A percentile compares a stretch with the other conserved stretches of the same genome.
phyloP scores from a whole-genome alignment of 2,329 filamentous ascomycete species.

The Paracorniculantispora psalliotae region DNA sequence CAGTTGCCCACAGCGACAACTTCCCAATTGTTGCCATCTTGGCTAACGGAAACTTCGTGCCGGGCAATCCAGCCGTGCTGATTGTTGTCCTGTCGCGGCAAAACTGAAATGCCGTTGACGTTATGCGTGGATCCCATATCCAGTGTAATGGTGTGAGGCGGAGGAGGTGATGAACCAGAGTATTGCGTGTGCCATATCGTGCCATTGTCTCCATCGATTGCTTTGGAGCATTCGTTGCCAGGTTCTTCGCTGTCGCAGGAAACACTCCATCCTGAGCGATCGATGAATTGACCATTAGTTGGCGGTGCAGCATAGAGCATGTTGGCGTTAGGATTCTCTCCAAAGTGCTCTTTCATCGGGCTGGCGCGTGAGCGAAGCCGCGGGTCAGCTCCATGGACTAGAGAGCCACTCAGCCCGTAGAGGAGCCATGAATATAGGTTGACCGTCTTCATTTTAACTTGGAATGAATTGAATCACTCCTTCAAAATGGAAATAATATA shows the following conservation, averaged over 20 bases:
- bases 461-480: background rate
- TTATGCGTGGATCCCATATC: conserved; percentile 24
- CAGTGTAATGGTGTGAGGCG: conserved; percentile 28
- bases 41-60: conserved; percentile 25
- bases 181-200: conserved; percentile 26
- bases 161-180: background rate
- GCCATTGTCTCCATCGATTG: conserved; percentile 25
- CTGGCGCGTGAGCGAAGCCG: background rate
- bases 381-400: background rate
- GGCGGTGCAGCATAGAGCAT: conserved; percentile 9
- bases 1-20: conserved; percentile 26
- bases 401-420: background rate
- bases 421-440: background rate
- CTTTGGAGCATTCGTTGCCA: conserved; percentile 25
- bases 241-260: conserved; percentile 24
- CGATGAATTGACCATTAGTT: background rate
- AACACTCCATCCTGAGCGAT: conserved; percentile 21
- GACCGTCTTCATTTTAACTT: background rate
- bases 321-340: conserved; percentile 9
- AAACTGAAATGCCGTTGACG: conserved; percentile 27
- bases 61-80: conserved; percentile 26
- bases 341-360: conserved; percentile 1
- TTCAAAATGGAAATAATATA: background rate
- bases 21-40: conserved; percentile 24
- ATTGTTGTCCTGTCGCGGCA: conserved; percentile 24